Base-by-base conservation (phyloP, 352 stramenopile genomes). In the Thraustotheca clavata region DNA sequence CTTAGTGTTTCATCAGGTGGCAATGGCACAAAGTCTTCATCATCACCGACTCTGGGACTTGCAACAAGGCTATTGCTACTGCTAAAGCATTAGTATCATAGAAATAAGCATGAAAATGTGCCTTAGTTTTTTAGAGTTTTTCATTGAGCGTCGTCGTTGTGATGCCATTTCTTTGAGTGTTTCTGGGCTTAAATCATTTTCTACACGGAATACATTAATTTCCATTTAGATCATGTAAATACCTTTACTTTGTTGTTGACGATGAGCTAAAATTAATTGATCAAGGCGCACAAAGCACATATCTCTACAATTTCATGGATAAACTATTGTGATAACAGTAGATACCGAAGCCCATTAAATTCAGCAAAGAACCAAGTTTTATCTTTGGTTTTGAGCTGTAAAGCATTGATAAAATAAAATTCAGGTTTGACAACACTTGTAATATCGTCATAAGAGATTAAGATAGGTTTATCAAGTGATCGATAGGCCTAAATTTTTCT, bases 361-460 rank as follows among this genome's bases (percentile, higher is more conserved):
- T 91, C 81, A n/a, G 78, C 81, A 22, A 88, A 73, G 60, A 88
- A 91, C 66, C 82, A 85, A 32, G 83, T 73, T 41, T 81, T 79
- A 33, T 69, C 60, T 35, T 80, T 79, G 4, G 76, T 86, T 61
- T 87, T 88, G 60, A 91, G 70, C 46, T 91, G 80, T 26, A 91
- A 61, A 0, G 79, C 82, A 50, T 88, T 91, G 65, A 91, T 89
- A 66, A 89, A 91, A 69, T 91, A 89, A 46, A 91, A 89, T 69
- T 87, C 76, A 9, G 82, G 82, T 66, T 91, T 89, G 43, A 89
- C 54, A n/a, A 91, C 70, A 54, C 76, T 81, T 24, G 79, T 55
- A 20, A 91, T 72, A 41, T 83, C 71, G 0, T 72, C 72, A 40
- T 84, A 91, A 60, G 76, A 55, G 14, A 91, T 71, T 61, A 83